Evolutionary conservation across 495 filamentous ascomycete species (phyloP), one percentile per base, ranked within the genome.

Genomic region (Lasiosphaeria ovina): DNA sequence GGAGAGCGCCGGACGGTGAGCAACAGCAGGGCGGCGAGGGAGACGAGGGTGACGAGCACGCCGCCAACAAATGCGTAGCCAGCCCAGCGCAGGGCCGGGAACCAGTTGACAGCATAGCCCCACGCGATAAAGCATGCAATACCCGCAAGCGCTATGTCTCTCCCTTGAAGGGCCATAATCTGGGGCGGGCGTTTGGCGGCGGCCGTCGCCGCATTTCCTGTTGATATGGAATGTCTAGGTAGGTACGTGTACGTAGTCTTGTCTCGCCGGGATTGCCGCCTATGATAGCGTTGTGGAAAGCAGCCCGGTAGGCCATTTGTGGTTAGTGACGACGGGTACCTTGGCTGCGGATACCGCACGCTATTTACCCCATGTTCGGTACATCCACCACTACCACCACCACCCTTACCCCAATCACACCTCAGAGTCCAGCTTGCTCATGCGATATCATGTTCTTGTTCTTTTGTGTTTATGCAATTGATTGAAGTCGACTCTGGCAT

Each of bases 91-190:
- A 96, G 79, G 40, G 83, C 66, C 9, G 93, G 92, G 67, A 89
- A 76, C 88, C 89, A 94, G 75, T 86, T 83, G 61, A 90, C 85
- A 36, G 86, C 82, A 69, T 89, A 86, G 24, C 89, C 90, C 92
- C 92, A 97, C 63, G 91, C 84, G 65, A 97, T 81, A 72, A 96
- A 96, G 63, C 73, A 81, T 70, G 81, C 84, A 64, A 90, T 74
- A 68, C 82, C 83, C 65, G 88, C 85, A 66, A 92, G 67, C 69
- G 85, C 78, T 68, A 92, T 78, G 82, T 94, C 81, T 81, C 86
- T 86, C 77, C 83, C 82, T 73, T 81, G 85, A 79, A 93, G 83
- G 82, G 83, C 85, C 90, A 94, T 96, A 79, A 74, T 87, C 76
- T 63, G 48, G 52, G 49, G 67, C 70, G 42, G 62, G 50, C 57